Base-by-base conservation (phyloP, 1,284 basidiomycete genomes). In the Sanghuangporus sanghuang region DNA sequence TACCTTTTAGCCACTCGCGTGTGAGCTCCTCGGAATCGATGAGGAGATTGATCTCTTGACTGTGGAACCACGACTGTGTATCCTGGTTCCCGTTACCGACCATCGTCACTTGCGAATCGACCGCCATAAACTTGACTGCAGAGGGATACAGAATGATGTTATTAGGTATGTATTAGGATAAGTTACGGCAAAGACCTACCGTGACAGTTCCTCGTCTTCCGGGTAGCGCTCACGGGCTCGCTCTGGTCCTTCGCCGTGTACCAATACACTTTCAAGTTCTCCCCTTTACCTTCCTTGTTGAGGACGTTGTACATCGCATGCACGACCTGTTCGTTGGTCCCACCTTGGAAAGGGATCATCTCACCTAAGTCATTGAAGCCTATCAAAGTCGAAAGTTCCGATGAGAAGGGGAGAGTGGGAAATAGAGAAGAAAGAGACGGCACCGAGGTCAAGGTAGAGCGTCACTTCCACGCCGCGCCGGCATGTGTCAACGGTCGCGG, bases 31-130 rank as follows among this genome's bases (percentile, higher is more conserved):
- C 40, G 23, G 79, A 84, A 72, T 93, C 90, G 57, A 92, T 78
- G 81, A 93, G 85, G 63, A 91, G 78, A 71, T 93, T 92, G 69
- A 87, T 82, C 71, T 93, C 90, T 68, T 90, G 86, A 48, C 84
- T 86, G 73, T 93, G 91, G 78, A 84, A 92, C 87, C 89, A 91
- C 16, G 82, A 85, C 71, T 91, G 88, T n/a, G 83, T 84, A 68
- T 86, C 86, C 68, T 85, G 85, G 70, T 88, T 89, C 7, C 86
- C 86, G 63, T 83, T 87, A 3, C 90, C 90, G 32, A 85, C 77
- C 64, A 93, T 91, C 21, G 83, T 83, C 36, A 92, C 83, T 68
- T 82, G 77, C 66, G 85, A 85, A 70, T 93, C 90, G 66, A 90
- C 81, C 42, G 84, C 80, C 72, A 89, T 89, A 71, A 92, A 82